Evolutionary conservation across 306 rosid genomes (phyloP).

Genomic region (Trifolium fragiferum): DNA sequence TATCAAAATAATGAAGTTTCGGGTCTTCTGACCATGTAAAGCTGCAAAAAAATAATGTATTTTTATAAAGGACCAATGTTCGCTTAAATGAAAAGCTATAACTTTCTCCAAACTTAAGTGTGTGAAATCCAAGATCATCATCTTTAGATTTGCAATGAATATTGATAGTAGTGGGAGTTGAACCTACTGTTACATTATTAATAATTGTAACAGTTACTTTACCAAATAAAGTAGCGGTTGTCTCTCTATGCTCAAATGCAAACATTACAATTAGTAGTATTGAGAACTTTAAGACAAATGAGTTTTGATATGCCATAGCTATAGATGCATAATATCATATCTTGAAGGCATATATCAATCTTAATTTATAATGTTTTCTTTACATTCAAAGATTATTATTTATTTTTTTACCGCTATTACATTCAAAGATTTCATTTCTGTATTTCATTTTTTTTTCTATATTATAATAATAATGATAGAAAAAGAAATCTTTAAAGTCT

Average conservation of each 20-base stretch:
- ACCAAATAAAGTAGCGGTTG: neutral
- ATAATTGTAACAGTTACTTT: neutral
- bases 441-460: too few relatives aligned
- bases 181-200: neutral
- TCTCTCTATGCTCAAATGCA: neutral
- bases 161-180: too few relatives aligned
- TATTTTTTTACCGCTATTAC: too few relatives aligned
- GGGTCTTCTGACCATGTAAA: neutral
- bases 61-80: too few relatives aligned
- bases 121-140: neutral
- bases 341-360: neutral
- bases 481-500: too few relatives aligned
- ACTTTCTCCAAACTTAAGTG: neutral
- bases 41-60: neutral
- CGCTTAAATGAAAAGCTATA: neutral
- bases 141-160: neutral
- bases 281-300: neutral
- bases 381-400: too few relatives aligned
- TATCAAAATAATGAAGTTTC: neutral
- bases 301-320: neutral
- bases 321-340: neutral
- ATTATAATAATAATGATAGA: too few relatives aligned
- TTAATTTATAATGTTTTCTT: neutral
- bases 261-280: neutral
- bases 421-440: too few relatives aligned